Base-by-base conservation (phyloP, 225 moss, liverwort and hornwort genomes). In the Physcomitrium patens region DNA sequence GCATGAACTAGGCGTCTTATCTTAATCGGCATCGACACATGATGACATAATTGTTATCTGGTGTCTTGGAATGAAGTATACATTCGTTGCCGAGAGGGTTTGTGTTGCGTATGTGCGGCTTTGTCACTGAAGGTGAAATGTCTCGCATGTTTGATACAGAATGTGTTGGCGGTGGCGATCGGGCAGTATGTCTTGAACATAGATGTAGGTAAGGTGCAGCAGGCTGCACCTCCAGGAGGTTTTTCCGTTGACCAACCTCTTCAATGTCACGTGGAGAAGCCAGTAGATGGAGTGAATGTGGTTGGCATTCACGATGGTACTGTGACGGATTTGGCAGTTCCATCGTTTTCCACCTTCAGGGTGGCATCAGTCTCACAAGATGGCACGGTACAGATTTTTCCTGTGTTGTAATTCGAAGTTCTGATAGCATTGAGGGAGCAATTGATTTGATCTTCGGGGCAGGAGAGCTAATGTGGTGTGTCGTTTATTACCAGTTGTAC, bases 351-450 rank as follows among this genome's bases (percentile, higher is more conserved):
- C 48, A 89, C 97, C 26, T 85, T 82, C 77, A 89, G 89, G 76
- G 84, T 99, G 66, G 97, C 93, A 65, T 94, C 97, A 57, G 91
- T 91, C 12, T 94, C 97, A 56, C 79, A 89, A 79, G 97, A 99
- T 86, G 97, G 97, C 84, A 86, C 83, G 90, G 97, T 99, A 73
- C 68, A 87, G 62, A 12, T 23, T 55, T 50, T 10, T 66, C n/a
- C 31, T 37, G 31, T 61, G 42, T 59, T 58, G 13, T 48, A 28
- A 24, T 45, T 60, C 59, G 5, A 27, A 47, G 53, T 56, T 70
- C 10, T 61, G 19, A 66, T 9, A 43, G 24, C 19, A 17, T n/a
- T 65, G 47, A 58, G 16, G 31, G 24, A 10, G 48, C 16, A 60
- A 13, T 54, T 24, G 16, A 73, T 15, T n/a, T 77, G 68, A 76